Conservation (phyloP, 148 eudicot species). For the Vaccinium macrocarpon region DNA sequence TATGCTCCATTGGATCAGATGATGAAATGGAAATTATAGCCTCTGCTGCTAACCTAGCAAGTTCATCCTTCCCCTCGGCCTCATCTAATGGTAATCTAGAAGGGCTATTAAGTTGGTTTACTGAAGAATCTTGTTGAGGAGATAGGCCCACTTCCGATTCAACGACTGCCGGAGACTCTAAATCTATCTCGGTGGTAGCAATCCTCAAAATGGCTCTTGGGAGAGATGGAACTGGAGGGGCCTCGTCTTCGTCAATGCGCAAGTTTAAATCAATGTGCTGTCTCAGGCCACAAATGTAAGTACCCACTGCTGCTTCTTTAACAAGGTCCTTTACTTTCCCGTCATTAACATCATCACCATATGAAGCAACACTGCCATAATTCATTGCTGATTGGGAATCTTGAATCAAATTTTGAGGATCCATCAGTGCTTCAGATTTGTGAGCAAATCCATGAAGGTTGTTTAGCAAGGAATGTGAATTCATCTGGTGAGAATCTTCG, state of each 20-base stretch:
- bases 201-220: constrained; percentile 34
- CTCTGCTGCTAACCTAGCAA: constrained; percentile 37
- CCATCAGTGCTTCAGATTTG: constrained; percentile 14
- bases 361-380: constrained; percentile 2
- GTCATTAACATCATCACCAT: neutral
- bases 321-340: constrained; percentile 13
- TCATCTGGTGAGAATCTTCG: constrained; percentile 22
- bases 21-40: constrained; percentile 40
- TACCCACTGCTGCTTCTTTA: constrained; percentile 10
- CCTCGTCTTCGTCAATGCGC: constrained; percentile 34
- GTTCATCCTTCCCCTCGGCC: constrained; percentile 11
- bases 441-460: constrained; percentile 22
- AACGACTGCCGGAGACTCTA: constrained; percentile 38
- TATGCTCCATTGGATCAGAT: neutral
- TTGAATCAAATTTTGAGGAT: neutral
- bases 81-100: constrained; percentile 15
- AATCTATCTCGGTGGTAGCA: constrained; percentile 36
- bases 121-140: constrained; percentile 2
- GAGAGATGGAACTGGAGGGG: constrained; percentile 23
- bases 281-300: constrained; percentile 16
- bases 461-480: constrained; percentile 28
- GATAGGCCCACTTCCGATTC: constrained; percentile 23
- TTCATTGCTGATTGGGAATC: constrained; percentile 7
- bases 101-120: neutral
- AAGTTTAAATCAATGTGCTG: constrained; percentile 42